Percentiles rank a stretch among this genome's conserved stretches.
These are phyloP conservation scores for Anthracocystis walkeri DNA, from an alignment of 1,284 basidiomycete species.

Conservation along the genomic window DNA sequence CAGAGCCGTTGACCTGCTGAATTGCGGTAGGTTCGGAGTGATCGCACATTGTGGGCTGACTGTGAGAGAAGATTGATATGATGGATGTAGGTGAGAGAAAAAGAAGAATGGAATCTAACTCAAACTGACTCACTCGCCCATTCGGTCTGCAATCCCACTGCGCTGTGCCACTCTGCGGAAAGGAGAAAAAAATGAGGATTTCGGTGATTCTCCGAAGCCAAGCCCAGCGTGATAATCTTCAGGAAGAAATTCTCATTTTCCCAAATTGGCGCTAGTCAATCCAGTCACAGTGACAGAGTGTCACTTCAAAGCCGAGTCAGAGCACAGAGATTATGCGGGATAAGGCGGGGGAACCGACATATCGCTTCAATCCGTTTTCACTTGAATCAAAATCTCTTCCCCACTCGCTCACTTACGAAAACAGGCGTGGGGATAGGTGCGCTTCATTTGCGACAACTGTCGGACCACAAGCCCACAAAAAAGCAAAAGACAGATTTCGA, in stretches of 20 bases:
- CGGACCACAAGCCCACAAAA: not conserved
- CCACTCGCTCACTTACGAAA: not conserved
- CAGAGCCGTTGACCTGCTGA: conserved; percentile 59
- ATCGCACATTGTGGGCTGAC: conserved; percentile 53
- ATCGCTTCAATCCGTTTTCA: no score
- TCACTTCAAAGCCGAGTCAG: not conserved
- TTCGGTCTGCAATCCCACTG: not conserved
- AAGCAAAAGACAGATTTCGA: not conserved
- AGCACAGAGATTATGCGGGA: not conserved
- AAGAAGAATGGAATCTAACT: conserved; percentile 5
- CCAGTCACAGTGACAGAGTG: not conserved
- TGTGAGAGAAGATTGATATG: not conserved
- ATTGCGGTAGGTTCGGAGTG: conserved; percentile 48
- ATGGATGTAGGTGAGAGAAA: conserved; percentile 2
- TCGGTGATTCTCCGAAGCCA: conserved; percentile 26
- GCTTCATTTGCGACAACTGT: not conserved
- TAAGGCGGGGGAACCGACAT: conserved; percentile 6
- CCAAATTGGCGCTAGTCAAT: not conserved
- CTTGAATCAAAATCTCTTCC: not conserved
- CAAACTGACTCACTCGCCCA: not conserved
- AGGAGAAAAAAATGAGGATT: not conserved
- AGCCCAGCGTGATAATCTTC: conserved; percentile 12
- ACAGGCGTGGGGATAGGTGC: not conserved
- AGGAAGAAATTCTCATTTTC: conserved; percentile 6
- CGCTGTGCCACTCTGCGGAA: not conserved